Conservation (phyloP, 345 rosid species). For the Dimocarpus longan region DNA sequence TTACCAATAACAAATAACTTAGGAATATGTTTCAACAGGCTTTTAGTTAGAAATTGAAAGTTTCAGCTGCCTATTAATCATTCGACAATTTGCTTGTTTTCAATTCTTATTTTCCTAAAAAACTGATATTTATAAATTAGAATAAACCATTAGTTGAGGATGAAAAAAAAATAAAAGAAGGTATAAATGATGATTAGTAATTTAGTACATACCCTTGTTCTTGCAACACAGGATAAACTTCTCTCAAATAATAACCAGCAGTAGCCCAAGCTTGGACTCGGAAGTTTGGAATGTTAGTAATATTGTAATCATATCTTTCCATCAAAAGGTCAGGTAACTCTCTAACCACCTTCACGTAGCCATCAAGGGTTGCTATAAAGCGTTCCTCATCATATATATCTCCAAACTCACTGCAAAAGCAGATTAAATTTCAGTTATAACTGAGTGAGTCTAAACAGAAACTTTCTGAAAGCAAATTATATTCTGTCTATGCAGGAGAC, state of each 20-base stretch:
- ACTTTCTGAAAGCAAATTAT: conserved; percentile 4
- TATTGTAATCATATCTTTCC: conserved; percentile 58
- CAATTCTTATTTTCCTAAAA: neutral
- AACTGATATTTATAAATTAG: conserved; percentile 3
- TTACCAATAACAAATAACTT: conserved; percentile 19
- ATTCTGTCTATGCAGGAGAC: neutral
- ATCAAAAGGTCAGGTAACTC: conserved; percentile 68
- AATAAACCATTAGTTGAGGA: neutral
- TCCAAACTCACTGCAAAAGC: conserved; percentile 64
- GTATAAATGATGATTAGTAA: neutral
- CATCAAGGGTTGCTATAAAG: conserved; percentile 69
- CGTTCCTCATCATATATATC: conserved; percentile 86
- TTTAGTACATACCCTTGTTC: conserved; percentile 64
- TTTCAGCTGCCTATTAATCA: conserved; percentile 3
- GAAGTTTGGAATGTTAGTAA: conserved; percentile 60
- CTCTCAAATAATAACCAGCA: conserved; percentile 58
- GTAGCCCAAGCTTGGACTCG: conserved; percentile 87
- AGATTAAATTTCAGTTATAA: conserved; percentile 12
- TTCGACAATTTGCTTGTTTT: conserved; percentile 1
- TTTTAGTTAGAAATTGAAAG: conserved; percentile 15
- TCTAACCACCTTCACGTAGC: conserved; percentile 70
- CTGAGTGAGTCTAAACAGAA: neutral
- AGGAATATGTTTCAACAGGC: neutral
- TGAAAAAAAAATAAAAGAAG: neutral
- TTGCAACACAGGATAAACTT: conserved; percentile 67